Conservation (phyloP, 257 asterid genomes). For the Solanum clarkiae region DNA sequence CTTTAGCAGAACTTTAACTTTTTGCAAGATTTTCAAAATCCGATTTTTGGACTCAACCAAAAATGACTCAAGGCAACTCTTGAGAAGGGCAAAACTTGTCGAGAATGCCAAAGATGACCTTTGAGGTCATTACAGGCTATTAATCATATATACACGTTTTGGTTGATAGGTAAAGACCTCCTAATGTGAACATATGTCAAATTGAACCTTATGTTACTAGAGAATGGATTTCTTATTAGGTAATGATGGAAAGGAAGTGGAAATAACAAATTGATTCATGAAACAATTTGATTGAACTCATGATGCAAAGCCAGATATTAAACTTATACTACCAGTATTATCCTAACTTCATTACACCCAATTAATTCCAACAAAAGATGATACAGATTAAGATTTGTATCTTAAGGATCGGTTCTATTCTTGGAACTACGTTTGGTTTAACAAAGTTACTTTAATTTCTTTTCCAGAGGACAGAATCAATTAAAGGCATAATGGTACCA, state of each 20-base stretch:
- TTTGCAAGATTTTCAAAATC: too few relatives aligned
- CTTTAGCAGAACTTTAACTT: too few relatives aligned
- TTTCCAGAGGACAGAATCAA: background rate
- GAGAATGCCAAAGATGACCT: too few relatives aligned
- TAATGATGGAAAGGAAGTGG: background rate
- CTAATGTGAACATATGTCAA: background rate
- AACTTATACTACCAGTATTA: background rate
- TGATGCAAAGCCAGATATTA: background rate
- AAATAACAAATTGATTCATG: background rate
- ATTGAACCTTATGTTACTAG: background rate
- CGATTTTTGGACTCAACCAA: too few relatives aligned
- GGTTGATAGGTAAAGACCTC: too few relatives aligned
- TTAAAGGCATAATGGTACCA: background rate
- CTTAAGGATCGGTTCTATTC: background rate
- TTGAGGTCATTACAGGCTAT: too few relatives aligned
- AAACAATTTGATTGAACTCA: background rate
- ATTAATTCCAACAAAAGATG: background rate
- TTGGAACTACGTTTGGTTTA: background rate
- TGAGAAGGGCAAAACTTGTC: too few relatives aligned
- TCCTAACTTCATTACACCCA: too few relatives aligned
- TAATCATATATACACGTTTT: too few relatives aligned
- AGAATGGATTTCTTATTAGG: background rate
- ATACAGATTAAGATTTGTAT: background rate
- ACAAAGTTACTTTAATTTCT: background rate
- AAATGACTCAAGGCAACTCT: too few relatives aligned